Conservation (phyloP, 305 asterid species). For the Withania somnifera region DNA sequence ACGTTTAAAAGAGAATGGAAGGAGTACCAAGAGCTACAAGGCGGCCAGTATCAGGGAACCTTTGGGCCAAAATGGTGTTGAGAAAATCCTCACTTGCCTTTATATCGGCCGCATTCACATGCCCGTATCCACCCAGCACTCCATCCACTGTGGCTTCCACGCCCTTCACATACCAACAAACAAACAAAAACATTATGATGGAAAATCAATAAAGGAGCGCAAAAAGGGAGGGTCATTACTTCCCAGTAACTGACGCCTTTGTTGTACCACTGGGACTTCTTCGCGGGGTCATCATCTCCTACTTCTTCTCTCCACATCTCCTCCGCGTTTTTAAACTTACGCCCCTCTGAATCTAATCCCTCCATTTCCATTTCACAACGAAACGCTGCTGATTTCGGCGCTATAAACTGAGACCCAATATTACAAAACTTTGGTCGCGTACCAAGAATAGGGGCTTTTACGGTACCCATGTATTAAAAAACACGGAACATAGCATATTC, state of each 20-base stretch:
- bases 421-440: not conserved
- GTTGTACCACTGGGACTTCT: conserved; percentile 78
- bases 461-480: not conserved
- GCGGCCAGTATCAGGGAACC: conserved; percentile 48
- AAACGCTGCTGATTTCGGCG: not conserved
- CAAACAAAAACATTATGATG: not conserved
- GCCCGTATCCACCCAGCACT: conserved; percentile 84
- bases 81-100: conserved; percentile 67
- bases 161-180: conserved; percentile 40
- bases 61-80: conserved; percentile 49
- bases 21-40: conserved; percentile 73
- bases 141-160: conserved; percentile 93
- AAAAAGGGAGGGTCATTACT: conserved; percentile 21
- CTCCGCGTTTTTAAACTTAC: conserved; percentile 57
- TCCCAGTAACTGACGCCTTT: conserved; percentile 83
- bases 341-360: conserved; percentile 79
- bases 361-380: conserved; percentile 34
- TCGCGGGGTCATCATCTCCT: conserved; percentile 44
- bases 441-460: not conserved
- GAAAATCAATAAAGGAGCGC: not conserved
- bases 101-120: conserved; percentile 71
- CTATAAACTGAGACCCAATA: not conserved
- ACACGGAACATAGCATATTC: no score
- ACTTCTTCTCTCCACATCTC: conserved; percentile 98
- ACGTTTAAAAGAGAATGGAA: not conserved